A percentile compares a stretch with the other conserved stretches of the same genome.
Evolutionary conservation across 345 rosid genomes (phyloP).

Genomic region (Euphorbia tirucalli): DNA sequence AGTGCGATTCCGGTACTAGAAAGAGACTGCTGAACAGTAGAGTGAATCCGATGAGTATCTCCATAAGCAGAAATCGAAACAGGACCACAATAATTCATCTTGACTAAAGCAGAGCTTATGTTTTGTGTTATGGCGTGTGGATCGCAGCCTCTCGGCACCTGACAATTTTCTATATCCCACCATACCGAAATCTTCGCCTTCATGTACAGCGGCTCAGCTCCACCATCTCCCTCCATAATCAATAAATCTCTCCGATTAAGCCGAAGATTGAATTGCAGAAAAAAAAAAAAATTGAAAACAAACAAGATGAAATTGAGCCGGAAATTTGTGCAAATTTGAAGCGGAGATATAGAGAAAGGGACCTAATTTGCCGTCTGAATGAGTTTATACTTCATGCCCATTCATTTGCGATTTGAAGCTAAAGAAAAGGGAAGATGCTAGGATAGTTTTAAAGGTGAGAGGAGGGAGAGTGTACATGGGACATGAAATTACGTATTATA

Average conservation of each 20-base stretch:
- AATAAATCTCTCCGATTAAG: background rate
- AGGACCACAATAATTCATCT: slow-evolving; percentile 70
- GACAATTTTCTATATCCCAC: slow-evolving; percentile 98
- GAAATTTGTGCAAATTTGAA: background rate
- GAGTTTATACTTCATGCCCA: too few species aligned
- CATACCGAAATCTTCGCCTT: slow-evolving; percentile 79
- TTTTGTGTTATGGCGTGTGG: slow-evolving; percentile 82
- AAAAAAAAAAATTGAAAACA: background rate
- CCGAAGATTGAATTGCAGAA: background rate
- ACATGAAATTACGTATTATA: too few species aligned
- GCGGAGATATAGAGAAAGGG: slow-evolving; percentile 10
- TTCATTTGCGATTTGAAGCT: too few species aligned
- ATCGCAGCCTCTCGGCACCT: slow-evolving; percentile 64
- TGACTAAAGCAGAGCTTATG: slow-evolving; percentile 77
- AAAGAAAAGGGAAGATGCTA: too few species aligned
- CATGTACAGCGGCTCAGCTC: slow-evolving; percentile 63
- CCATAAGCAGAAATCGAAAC: slow-evolving; percentile 90
- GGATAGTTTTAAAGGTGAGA: too few species aligned
- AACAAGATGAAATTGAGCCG: background rate
- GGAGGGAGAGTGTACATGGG: too few species aligned
- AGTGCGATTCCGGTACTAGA: slow-evolving; percentile 87
- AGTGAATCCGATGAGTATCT: slow-evolving; percentile 65
- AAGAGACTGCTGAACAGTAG: slow-evolving; percentile 67
- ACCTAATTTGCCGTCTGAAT: background rate
- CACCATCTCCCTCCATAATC: slow-evolving; percentile 17